Evolutionary conservation across 179 eudicot species (phyloP).

Genomic region (Beta corolliflora): DNA sequence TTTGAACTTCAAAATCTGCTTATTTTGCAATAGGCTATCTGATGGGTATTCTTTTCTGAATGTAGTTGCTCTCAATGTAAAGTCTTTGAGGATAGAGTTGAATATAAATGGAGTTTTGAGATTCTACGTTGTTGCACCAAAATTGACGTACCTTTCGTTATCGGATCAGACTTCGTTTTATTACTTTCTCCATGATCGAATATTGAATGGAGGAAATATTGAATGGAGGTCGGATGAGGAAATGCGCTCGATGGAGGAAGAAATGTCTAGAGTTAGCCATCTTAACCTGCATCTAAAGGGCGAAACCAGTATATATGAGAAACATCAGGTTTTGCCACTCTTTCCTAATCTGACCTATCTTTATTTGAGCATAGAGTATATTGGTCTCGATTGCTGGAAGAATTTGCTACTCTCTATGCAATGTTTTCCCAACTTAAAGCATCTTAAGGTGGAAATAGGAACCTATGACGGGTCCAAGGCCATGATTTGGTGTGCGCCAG

Average conservation of each 20-base stretch:
- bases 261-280: no score
- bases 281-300: no score
- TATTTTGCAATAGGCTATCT: no score
- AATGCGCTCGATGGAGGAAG: no score
- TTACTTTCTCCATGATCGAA: neutral
- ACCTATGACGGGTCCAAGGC: neutral
- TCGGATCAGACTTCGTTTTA: neutral
- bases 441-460: neutral
- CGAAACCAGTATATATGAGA: neutral
- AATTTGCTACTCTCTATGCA: neutral
- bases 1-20: neutral
- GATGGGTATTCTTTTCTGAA: neutral
- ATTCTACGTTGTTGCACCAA: neutral
- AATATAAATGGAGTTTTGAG: no score
- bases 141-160: neutral
- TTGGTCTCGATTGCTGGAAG: neutral
- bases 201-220: neutral
- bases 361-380: neutral
- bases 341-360: neutral
- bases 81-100: neutral
- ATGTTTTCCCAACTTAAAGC: slow-evolving; percentile 6
- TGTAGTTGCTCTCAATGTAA: neutral
- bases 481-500: neutral
- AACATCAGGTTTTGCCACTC: neutral
- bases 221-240: neutral